These are phyloP conservation scores for Penicillium sp. DNA, from an alignment of 2,329 filamentous ascomycete species.

Conservation along the genomic window DNA sequence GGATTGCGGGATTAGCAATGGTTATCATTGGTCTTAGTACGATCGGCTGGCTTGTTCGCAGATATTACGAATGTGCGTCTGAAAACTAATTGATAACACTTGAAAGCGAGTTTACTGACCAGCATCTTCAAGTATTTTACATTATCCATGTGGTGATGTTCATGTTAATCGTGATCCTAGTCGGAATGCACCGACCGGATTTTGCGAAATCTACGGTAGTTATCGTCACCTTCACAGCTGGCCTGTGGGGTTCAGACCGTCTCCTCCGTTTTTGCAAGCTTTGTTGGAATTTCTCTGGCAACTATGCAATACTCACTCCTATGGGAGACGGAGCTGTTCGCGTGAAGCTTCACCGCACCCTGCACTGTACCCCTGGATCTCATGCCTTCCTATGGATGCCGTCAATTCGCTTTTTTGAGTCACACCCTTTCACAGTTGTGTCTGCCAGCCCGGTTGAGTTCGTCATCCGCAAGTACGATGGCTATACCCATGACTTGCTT, in stretches of 20 bases:
- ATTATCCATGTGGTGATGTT: slow-evolving; percentile 14
- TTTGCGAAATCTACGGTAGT: slow-evolving; percentile 44
- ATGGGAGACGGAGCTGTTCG: slow-evolving; percentile 58
- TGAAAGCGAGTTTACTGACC: not conserved
- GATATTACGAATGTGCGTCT: slow-evolving; percentile 30
- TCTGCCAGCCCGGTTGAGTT: slow-evolving; percentile 17
- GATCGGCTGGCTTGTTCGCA: slow-evolving; percentile 7
- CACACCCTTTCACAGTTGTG: slow-evolving; percentile 46
- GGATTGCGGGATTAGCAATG: slow-evolving; percentile 53
- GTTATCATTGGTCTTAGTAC: slow-evolving; percentile 43
- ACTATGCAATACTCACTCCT: slow-evolving; percentile 48
- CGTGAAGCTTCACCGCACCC: slow-evolving; percentile 55
- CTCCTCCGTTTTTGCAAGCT: slow-evolving; percentile 51
- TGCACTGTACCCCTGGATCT: slow-evolving; percentile 54
- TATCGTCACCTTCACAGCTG: slow-evolving; percentile 46
- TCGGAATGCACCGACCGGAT: slow-evolving; percentile 51
- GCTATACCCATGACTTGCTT: slow-evolving; percentile 17
- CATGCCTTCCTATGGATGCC: slow-evolving; percentile 69
- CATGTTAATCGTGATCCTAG: slow-evolving; percentile 9
- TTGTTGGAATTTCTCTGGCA: slow-evolving; percentile 53
- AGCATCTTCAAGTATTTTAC: slow-evolving; percentile 8
- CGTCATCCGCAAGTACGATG: slow-evolving; percentile 17
- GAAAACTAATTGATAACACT: not conserved
- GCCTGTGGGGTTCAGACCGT: slow-evolving; percentile 56
- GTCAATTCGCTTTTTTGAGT: slow-evolving; percentile 57